A percentile compares a stretch with the other conserved stretches of the same genome.
Evolutionary conservation across 2,329 filamentous ascomycete genomes (phyloP).

Genomic region (Ophiostoma sp.): DNA sequence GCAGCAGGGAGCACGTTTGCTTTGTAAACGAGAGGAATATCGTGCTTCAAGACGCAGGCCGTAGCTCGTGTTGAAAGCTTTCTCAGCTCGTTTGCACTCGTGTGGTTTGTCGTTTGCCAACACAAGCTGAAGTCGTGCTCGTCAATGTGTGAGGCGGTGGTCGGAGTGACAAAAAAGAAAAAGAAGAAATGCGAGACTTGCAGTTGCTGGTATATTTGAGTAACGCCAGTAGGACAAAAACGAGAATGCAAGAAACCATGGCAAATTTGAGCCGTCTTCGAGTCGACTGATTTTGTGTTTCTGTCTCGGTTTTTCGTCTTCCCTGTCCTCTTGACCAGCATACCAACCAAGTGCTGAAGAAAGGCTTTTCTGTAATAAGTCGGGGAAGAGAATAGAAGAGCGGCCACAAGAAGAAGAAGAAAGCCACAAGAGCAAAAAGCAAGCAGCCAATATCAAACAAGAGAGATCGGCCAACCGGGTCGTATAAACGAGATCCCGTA

Average conservation of each 20-base stretch:
- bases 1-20: not conserved
- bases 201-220: not conserved
- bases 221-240: conserved; percentile 3
- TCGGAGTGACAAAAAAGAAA: not conserved
- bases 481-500: conserved; percentile 16
- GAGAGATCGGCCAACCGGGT: conserved; percentile 13
- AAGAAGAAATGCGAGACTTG: not conserved
- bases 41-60: not conserved
- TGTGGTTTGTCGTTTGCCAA: not conserved
- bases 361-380: not conserved
- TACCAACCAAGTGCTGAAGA: not conserved
- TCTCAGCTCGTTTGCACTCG: not conserved
- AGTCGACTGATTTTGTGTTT: not conserved
- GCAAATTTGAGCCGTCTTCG: not conserved
- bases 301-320: not conserved
- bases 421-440: not conserved
- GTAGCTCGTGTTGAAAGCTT: not conserved
- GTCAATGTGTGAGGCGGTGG: not conserved
- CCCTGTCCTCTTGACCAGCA: not conserved
- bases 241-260: not conserved
- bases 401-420: not conserved
- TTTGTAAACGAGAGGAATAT: not conserved
- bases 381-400: not conserved
- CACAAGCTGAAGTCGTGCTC: not conserved
- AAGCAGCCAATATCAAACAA: not conserved